phyloP scores from a whole-genome alignment of 441 rosid genomes.

The Arabidopsis hybrid region DNA sequence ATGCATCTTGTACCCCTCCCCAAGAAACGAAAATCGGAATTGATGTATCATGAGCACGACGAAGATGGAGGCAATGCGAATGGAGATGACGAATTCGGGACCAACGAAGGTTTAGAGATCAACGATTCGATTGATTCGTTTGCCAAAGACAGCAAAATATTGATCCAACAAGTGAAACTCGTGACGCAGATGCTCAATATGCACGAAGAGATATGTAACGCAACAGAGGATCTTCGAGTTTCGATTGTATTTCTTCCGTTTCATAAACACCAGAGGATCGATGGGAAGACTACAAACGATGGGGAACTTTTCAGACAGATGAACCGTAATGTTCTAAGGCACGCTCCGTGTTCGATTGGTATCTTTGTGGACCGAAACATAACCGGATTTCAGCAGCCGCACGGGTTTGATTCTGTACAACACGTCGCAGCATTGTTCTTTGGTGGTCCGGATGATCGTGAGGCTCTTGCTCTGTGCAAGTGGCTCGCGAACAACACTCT shows the following conservation, averaged over 20 bases:
- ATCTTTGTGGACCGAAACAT: slow-evolving; percentile 70
- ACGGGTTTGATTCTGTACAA: slow-evolving; percentile 55
- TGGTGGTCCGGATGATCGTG: slow-evolving; percentile 90
- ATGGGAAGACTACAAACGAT: slow-evolving; percentile 67
- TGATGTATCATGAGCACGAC: slow-evolving; percentile 72
- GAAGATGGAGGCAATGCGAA: slow-evolving; percentile 55
- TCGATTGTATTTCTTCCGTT: slow-evolving; percentile 77
- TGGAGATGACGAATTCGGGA: slow-evolving; percentile 81
- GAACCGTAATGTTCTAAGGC: slow-evolving; percentile 76
- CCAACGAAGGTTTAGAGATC: slow-evolving; percentile 79
- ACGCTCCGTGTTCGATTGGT: slow-evolving; percentile 83
- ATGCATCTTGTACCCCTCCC: slow-evolving; percentile 83
- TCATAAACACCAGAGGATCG: slow-evolving; percentile 91
- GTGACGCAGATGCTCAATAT: slow-evolving; percentile 61
- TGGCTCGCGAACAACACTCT: slow-evolving; percentile 56
- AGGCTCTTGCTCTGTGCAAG: slow-evolving; percentile 75
- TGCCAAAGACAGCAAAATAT: slow-evolving; percentile 53
- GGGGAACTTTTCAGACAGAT: slow-evolving; percentile 65
- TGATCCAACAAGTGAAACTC: slow-evolving; percentile 62
- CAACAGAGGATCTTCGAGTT: slow-evolving; percentile 70
- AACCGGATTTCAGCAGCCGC: slow-evolving; percentile 73
- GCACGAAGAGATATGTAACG: slow-evolving; percentile 74
- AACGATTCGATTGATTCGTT: slow-evolving; percentile 69
- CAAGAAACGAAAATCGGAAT: slow-evolving; percentile 52
- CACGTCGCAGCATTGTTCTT: slow-evolving; percentile 74